These are phyloP conservation scores for Lolium perenne DNA, from an alignment of 176 grass and related monocot species.

Conservation along the genomic window DNA sequence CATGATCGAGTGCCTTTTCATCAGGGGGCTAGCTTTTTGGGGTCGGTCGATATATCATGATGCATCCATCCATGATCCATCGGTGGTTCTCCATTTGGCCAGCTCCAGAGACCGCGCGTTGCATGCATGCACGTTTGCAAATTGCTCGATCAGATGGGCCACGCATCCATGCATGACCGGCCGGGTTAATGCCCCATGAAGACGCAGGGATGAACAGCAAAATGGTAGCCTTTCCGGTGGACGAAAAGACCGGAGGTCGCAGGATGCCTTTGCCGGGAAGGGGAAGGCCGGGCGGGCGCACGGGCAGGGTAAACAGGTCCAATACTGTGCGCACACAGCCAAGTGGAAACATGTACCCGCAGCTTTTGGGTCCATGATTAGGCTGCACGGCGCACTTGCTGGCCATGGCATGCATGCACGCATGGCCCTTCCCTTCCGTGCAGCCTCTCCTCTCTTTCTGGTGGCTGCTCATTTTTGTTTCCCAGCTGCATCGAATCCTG, in stretches of 20 bases:
- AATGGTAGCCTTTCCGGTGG: background rate
- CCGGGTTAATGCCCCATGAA: background rate
- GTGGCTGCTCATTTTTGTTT: slow-evolving; percentile 2
- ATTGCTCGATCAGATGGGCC: background rate
- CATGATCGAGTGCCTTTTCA: background rate
- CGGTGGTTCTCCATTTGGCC: background rate
- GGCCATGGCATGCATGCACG: slow-evolving; percentile 11
- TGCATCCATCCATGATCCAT: background rate
- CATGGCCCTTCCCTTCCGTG: background rate
- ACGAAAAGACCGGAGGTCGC: slow-evolving; percentile 30
- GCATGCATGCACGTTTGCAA: slow-evolving; percentile 4
- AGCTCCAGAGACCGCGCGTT: background rate
- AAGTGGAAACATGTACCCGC: background rate
- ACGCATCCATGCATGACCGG: background rate
- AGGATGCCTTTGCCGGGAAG: background rate
- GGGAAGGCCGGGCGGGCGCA: background rate
- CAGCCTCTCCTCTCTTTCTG: background rate
- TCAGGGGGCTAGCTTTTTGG: background rate
- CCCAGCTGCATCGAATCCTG: background rate
- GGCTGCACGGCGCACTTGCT: slow-evolving; percentile 20
- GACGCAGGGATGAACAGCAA: background rate
- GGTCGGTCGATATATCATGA: background rate
- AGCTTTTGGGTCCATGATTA: background rate
- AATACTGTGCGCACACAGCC: background rate
- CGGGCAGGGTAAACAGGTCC: background rate